These are phyloP conservation scores for Tulasnella sp. DNA, from an alignment of 768 basidiomycete species.

Conservation along the genomic window DNA sequence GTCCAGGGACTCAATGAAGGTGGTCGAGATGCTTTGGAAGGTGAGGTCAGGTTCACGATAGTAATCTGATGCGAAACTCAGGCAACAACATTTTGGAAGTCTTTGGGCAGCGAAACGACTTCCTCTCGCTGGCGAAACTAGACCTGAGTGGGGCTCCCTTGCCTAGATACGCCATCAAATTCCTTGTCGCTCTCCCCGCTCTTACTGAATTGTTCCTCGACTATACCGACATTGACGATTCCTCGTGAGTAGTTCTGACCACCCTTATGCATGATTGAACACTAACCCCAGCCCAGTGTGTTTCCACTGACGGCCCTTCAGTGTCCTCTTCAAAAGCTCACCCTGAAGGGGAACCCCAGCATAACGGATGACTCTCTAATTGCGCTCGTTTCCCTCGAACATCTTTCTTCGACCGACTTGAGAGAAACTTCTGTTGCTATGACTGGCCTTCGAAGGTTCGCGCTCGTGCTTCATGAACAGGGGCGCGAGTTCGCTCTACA, in stretches of 20 bases:
- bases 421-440: slow-evolving; percentile 19
- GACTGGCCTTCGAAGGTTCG: slow-evolving; percentile 4
- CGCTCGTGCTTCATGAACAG: background rate
- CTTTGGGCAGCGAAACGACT: background rate
- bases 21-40: slow-evolving; percentile 18
- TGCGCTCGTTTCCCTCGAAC: slow-evolving; percentile 6
- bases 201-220: background rate
- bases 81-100: background rate
- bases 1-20: slow-evolving; percentile 25
- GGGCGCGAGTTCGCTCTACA: background rate
- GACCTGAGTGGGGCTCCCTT: background rate
- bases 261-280: background rate
- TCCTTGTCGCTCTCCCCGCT: slow-evolving; percentile 4
- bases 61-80: background rate
- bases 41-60: background rate
- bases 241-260: background rate
- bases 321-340: background rate
- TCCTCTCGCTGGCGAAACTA: slow-evolving; percentile 2
- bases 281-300: background rate
- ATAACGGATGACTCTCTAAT: slow-evolving; percentile 8
- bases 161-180: background rate
- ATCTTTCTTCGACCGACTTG: background rate
- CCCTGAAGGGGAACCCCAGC: background rate
- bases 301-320: slow-evolving; percentile 18
- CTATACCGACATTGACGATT: slow-evolving; percentile 20